Percentiles rank a stretch among this genome's conserved stretches.
These are phyloP conservation scores for sunflower (Helianthus annuus) DNA, from an alignment of 129 eudicot genomes.

Conservation along the genomic window HanXRQr2.0-SUNRISE NC_035441.2:162242691-162243190, in stretches of 20 bases:
- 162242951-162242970: background rate
- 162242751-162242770: slow-evolving; percentile 31
- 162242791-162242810: slow-evolving; percentile 28
- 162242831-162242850: slow-evolving; percentile 22
- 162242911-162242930: slow-evolving; percentile 15
- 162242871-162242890: slow-evolving; percentile 22
- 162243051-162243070: no score
- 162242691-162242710: slow-evolving; percentile 13
- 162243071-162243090: no score
- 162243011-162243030: background rate
- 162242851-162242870: slow-evolving; percentile 35
- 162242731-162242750: slow-evolving; percentile 22
- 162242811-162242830: background rate
- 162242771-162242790: slow-evolving; percentile 8
- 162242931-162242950: background rate
- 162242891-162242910: slow-evolving; percentile 14
- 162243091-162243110: background rate
- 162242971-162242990: background rate
- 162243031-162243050: no score
- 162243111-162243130: background rate
- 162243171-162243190: no score
- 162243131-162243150: no score
- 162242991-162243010: background rate
- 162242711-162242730: slow-evolving; percentile 26
- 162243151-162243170: no score